phyloP scores from a whole-genome alignment of 345 rosid species.

The Brassica napus region DNA sequence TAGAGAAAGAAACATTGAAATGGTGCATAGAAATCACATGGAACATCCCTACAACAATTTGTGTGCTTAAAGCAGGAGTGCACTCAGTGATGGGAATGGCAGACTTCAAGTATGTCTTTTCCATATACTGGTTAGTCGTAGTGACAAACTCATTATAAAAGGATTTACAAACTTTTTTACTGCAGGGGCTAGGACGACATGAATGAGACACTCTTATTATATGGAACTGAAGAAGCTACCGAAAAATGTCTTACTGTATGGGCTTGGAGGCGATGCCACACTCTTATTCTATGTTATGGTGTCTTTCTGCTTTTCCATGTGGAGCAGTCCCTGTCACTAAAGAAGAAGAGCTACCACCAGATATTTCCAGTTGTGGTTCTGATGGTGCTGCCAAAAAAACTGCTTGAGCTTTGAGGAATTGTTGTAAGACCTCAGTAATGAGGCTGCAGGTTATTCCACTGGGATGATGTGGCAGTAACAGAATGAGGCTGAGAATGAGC shows the following conservation, averaged over 20 bases:
- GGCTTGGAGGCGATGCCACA: not conserved
- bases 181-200: slow-evolving; percentile 71
- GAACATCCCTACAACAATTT: slow-evolving; percentile 85
- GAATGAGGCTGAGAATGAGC: slow-evolving; percentile 24
- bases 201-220: slow-evolving; percentile 76
- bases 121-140: not conserved
- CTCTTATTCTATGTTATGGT: slow-evolving; percentile 11
- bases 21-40: slow-evolving; percentile 88
- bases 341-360: slow-evolving; percentile 37
- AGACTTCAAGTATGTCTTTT: slow-evolving; percentile 67
- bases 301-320: slow-evolving; percentile 37
- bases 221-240: slow-evolving; percentile 76
- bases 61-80: slow-evolving; percentile 89
- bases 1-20: slow-evolving; percentile 83
- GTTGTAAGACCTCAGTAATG: not conserved
- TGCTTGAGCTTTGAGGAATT: no score
- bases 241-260: slow-evolving; percentile 42
- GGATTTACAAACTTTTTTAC: not conserved
- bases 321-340: slow-evolving; percentile 37
- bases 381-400: slow-evolving; percentile 44
- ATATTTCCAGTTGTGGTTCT: slow-evolving; percentile 37
- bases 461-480: slow-evolving; percentile 36
- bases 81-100: slow-evolving; percentile 87
- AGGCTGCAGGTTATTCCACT: slow-evolving; percentile 42
- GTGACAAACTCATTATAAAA: no score